phyloP scores from a whole-genome alignment of 805 yeast genomes.

The Hanseniaspora vineae region DNA sequence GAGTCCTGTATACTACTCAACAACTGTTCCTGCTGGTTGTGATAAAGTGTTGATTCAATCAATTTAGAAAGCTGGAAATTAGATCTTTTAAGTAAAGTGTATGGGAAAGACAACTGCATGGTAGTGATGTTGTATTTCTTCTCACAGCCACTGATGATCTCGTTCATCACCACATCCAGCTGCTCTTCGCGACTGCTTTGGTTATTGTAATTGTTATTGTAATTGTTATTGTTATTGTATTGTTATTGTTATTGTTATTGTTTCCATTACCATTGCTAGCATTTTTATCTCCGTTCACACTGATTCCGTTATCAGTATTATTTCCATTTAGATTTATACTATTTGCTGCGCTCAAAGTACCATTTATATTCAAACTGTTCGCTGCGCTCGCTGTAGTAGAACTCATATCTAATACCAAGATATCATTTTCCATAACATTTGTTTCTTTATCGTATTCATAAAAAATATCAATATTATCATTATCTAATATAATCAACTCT shows the following conservation, averaged over 20 bases:
- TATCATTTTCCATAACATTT: not conserved
- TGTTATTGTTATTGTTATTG: not conserved
- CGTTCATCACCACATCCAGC: too few species aligned
- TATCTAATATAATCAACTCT: not conserved
- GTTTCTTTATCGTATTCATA: not conserved
- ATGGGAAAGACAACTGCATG: constrained; percentile 20
- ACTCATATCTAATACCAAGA: not conserved
- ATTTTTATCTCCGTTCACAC: too few species aligned
- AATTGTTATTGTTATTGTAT: too few species aligned
- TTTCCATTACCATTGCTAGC: too few species aligned
- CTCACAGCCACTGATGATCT: not conserved
- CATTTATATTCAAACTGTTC: too few species aligned
- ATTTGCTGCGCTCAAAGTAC: too few species aligned
- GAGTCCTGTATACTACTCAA: constrained; percentile 10
- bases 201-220: not conserved
- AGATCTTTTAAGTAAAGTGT: constrained; percentile 21
- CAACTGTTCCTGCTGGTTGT: constrained; percentile 7
- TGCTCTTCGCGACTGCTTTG: too few species aligned
- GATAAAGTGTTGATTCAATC: constrained; percentile 10
- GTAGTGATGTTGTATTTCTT: not conserved
- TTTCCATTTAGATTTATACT: too few species aligned
- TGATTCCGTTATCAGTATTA: too few species aligned
- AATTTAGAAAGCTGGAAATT: constrained; percentile 17
- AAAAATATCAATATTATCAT: not conserved
- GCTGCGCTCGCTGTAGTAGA: not conserved